Evolutionary conservation across 78 protist genomes (phyloP).

Genomic region (Thecamonas trahens): DNA sequence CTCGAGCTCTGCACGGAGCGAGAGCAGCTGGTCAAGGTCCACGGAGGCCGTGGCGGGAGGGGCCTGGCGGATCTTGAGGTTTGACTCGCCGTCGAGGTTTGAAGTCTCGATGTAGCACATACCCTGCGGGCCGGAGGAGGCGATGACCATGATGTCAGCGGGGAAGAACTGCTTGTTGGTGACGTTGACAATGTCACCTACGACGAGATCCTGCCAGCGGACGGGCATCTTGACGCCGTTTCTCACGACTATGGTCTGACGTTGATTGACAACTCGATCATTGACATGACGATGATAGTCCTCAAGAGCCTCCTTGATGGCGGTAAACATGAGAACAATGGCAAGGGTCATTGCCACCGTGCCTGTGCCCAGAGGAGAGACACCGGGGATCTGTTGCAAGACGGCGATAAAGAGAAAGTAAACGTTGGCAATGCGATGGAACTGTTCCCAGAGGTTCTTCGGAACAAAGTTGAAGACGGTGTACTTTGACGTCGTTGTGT

Average conservation of each 20-base stretch:
- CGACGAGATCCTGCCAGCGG: slow-evolving; percentile 19
- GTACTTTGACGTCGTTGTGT: slow-evolving; percentile 48
- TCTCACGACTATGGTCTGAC: neutral
- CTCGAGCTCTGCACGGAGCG: neutral
- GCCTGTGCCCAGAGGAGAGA: slow-evolving; percentile 67
- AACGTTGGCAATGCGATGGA: slow-evolving; percentile 56
- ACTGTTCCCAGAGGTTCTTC: slow-evolving; percentile 46
- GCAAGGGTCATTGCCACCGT: slow-evolving; percentile 69
- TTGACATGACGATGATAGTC: slow-evolving; percentile 33
- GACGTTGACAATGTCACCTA: slow-evolving; percentile 61
- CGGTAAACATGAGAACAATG: slow-evolving; percentile 59
- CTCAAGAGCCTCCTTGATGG: slow-evolving; percentile 63
- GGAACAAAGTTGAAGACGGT: slow-evolving; percentile 35
- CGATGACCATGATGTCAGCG: slow-evolving; percentile 4
- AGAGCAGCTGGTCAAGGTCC: neutral
- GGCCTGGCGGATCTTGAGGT: slow-evolving; percentile 21
- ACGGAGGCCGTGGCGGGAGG: neutral
- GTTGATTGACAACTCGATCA: slow-evolving; percentile 23
- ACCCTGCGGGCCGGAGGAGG: slow-evolving; percentile 36
- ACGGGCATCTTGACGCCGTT: neutral
- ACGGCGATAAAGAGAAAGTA: slow-evolving; percentile 53
- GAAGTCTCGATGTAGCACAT: slow-evolving; percentile 84
- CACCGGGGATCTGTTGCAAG: slow-evolving; percentile 54
- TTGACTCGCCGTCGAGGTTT: slow-evolving; percentile 85
- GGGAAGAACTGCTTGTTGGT: slow-evolving; percentile 3